These are phyloP conservation scores for Citrus mangshanensis DNA, from an alignment of 345 rosid genomes.

Conservation along the genomic window DNA sequence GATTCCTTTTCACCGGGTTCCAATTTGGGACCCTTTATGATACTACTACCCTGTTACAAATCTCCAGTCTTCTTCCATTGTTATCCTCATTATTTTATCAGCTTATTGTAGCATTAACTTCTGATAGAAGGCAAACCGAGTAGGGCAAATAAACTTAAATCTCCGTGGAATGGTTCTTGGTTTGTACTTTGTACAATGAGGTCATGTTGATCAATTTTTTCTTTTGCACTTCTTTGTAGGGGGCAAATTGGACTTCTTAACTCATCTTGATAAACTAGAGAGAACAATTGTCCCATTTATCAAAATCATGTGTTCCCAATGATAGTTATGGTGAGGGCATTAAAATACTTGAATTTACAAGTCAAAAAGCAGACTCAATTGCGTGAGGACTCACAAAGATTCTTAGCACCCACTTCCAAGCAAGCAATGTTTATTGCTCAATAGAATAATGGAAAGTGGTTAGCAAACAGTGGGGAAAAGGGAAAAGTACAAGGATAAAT, in stretches of 20 bases:
- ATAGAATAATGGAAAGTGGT: conserved; percentile 23
- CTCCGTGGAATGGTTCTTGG: background rate
- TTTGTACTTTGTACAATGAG: background rate
- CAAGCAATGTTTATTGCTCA: conserved; percentile 16
- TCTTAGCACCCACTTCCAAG: conserved; percentile 35
- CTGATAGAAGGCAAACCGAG: background rate
- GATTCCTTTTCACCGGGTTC: conserved; percentile 88
- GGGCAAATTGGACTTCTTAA: conserved; percentile 16
- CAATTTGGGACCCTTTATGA: conserved; percentile 32
- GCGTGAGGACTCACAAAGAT: conserved; percentile 22
- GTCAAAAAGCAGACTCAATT: conserved; percentile 38
- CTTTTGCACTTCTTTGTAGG: background rate
- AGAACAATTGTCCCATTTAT: background rate
- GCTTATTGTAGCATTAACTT: background rate
- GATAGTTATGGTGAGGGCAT: background rate
- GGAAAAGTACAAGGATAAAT: background rate
- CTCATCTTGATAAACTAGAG: background rate
- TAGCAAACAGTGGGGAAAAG: conserved; percentile 17
- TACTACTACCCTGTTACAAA: conserved; percentile 10
- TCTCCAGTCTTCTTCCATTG: conserved; percentile 4
- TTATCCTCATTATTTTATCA: background rate
- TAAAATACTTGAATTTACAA: conserved; percentile 6
- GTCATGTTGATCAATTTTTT: background rate
- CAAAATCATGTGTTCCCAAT: conserved; percentile 11
- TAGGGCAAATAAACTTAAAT: background rate